Evolutionary conservation across 1,139 yeast species (phyloP).

Genomic region (Sugiyamaella castrensis): DNA sequence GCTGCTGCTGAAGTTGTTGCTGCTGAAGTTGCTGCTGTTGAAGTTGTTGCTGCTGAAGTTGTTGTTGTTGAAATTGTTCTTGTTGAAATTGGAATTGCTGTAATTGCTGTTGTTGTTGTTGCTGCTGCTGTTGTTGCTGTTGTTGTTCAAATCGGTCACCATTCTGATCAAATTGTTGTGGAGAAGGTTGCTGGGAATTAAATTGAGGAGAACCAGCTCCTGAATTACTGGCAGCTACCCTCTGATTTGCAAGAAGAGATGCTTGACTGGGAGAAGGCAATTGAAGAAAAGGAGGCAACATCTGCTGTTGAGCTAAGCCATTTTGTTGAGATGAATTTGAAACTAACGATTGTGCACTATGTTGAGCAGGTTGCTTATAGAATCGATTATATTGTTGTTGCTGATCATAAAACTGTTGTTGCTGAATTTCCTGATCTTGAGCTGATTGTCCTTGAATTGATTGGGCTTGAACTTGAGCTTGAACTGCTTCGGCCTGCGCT

Average conservation of each 20-base stretch:
- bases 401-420: conserved; percentile 9
- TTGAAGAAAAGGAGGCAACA: conserved; percentile 26
- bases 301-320: conserved; percentile 9
- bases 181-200: conserved; percentile 12
- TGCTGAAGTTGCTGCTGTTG: conserved; percentile 15
- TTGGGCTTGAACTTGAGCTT: conserved; percentile 11
- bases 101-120: conserved; percentile 15
- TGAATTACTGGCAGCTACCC: conserved; percentile 22
- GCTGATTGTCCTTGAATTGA: conserved; percentile 2
- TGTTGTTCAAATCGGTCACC: conserved; percentile 12
- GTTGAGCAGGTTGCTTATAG: conserved; percentile 25
- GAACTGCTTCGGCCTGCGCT: conserved; percentile 8
- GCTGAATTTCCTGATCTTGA: conserved; percentile 10
- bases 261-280: conserved; percentile 31
- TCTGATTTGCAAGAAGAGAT: conserved; percentile 25
- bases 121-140: conserved; percentile 10
- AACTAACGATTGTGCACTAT: conserved; percentile 24
- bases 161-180: conserved; percentile 16
- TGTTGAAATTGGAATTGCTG: conserved; percentile 19
- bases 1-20: conserved; percentile 18
- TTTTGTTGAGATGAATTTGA: conserved; percentile 20
- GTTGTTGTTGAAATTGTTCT: conserved; percentile 7
- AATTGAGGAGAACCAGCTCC: conserved; percentile 13
- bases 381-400: conserved; percentile 19
- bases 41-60: conserved; percentile 1